Conservation (phyloP, 306 rosid genomes). For the Cicer chorassanicum region DNA sequence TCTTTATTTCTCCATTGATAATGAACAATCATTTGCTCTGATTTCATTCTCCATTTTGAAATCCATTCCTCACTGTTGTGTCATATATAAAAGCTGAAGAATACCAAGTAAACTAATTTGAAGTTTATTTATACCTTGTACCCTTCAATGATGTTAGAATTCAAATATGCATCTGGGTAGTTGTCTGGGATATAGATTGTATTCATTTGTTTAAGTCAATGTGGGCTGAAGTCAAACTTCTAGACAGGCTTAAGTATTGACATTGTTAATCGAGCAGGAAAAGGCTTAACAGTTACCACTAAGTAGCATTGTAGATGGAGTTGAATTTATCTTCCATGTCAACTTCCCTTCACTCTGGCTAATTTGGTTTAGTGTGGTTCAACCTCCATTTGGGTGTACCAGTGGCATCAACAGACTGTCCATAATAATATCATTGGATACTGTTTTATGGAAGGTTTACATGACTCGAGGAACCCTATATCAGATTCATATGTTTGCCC, state of each 20-base stretch:
- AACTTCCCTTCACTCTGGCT: not conserved
- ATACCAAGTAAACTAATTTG: not conserved
- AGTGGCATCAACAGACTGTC: slow-evolving; percentile 1
- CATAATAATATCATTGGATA: not conserved
- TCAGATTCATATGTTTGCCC: not conserved
- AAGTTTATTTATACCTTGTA: not conserved
- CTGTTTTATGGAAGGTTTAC: not conserved
- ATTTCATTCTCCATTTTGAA: slow-evolving; percentile 13
- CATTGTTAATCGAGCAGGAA: not conserved
- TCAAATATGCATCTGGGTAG: not conserved
- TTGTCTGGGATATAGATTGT: slow-evolving; percentile 25
- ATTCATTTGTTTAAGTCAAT: slow-evolving; percentile 1
- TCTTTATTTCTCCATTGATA: not conserved
- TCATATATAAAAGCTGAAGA: not conserved
- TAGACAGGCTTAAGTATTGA: not conserved
- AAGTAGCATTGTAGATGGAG: slow-evolving; percentile 9
- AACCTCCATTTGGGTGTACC: not conserved
- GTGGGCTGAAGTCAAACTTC: not conserved
- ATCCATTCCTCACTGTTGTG: not conserved
- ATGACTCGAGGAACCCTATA: not conserved
- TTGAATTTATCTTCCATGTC: not conserved
- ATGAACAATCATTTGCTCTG: not conserved
- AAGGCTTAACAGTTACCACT: not conserved
- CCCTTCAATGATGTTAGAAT: slow-evolving; percentile 4
- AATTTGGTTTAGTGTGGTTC: not conserved